Percentiles rank a stretch among this genome's conserved stretches.
phyloP scores from a whole-genome alignment of 768 basidiomycete species.

The Lactarius indigo region DNA sequence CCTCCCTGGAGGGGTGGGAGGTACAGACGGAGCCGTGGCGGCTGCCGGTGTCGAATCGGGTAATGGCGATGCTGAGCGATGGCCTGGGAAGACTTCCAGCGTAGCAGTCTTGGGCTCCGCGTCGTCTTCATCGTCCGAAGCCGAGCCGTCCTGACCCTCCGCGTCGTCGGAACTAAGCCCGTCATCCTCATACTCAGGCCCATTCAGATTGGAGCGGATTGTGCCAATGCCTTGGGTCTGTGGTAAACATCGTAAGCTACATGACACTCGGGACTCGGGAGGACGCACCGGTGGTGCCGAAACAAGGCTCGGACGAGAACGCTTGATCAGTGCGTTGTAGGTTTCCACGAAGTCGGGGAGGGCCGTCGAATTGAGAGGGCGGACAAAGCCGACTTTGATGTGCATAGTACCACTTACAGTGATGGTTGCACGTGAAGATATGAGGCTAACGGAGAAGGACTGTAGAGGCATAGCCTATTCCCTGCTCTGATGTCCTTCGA shows the following conservation, averaged over 20 bases:
- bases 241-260: neutral
- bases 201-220: conserved; percentile 55
- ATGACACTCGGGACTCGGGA: neutral
- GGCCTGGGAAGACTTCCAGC: neutral
- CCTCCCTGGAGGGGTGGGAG: conserved; percentile 29
- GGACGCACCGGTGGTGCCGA: conserved; percentile 67
- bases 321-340: conserved; percentile 59
- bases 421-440: conserved; percentile 46
- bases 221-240: conserved; percentile 89
- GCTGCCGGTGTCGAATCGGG: conserved; percentile 13
- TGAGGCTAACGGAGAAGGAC: conserved; percentile 45
- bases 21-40: conserved; percentile 27
- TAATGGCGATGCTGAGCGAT: conserved; percentile 11
- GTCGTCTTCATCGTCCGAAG: conserved; percentile 36
- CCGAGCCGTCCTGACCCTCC: conserved; percentile 40
- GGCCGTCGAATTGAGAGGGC: conserved; percentile 39
- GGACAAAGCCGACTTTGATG: conserved; percentile 60
- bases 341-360: conserved; percentile 56
- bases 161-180: conserved; percentile 60
- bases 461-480: conserved; percentile 27
- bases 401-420: conserved; percentile 50
- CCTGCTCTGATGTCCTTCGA: conserved; percentile 26
- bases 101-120: conserved; percentile 23
- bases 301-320: conserved; percentile 61
- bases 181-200: conserved; percentile 68